Percentiles rank a stretch among this genome's conserved stretches.
Evolutionary conservation across 805 yeast species (phyloP).

Genomic region (Candida verbasci): DNA sequence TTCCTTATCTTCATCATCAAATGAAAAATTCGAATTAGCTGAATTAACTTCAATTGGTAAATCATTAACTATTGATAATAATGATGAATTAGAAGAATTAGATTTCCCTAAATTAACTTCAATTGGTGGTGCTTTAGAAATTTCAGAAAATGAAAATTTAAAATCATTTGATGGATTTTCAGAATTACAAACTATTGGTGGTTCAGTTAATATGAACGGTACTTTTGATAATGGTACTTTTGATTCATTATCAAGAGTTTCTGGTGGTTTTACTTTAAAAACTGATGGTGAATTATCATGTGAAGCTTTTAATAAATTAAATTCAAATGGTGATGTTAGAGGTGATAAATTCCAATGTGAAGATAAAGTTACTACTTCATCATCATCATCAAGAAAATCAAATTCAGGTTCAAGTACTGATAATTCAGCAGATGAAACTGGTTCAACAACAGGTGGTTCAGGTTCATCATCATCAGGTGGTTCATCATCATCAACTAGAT

Average conservation of each 20-base stretch:
- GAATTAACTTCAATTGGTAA: slow-evolving; percentile 67
- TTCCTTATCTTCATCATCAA: slow-evolving; percentile 70
- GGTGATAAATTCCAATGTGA: slow-evolving; percentile 84
- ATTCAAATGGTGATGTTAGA: slow-evolving; percentile 76
- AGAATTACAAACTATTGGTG: slow-evolving; percentile 68
- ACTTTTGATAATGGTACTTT: slow-evolving; percentile 75
- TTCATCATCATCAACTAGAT: slow-evolving; percentile 14
- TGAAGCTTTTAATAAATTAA: slow-evolving; percentile 64
- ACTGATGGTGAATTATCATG: slow-evolving; percentile 79
- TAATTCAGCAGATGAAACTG: slow-evolving; percentile 22
- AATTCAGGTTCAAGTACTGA: slow-evolving; percentile 17
- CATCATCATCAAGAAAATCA: slow-evolving; percentile 39
- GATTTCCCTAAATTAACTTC: slow-evolving; percentile 66
- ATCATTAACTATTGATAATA: slow-evolving; percentile 70
- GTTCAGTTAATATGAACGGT: slow-evolving; percentile 84
- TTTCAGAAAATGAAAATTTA: slow-evolving; percentile 80
- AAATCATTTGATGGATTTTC: slow-evolving; percentile 68
- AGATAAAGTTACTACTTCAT: slow-evolving; percentile 49
- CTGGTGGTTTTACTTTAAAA: slow-evolving; percentile 88
- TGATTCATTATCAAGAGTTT: slow-evolving; percentile 67
- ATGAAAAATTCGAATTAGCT: slow-evolving; percentile 53
- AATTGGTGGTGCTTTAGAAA: slow-evolving; percentile 90
- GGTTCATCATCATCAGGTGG: slow-evolving; percentile 15
- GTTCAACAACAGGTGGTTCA: slow-evolving; percentile 16
- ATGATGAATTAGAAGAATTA: slow-evolving; percentile 64